phyloP scores from a whole-genome alignment of 352 stramenopile genomes.

The Phytophthora pini region DNA sequence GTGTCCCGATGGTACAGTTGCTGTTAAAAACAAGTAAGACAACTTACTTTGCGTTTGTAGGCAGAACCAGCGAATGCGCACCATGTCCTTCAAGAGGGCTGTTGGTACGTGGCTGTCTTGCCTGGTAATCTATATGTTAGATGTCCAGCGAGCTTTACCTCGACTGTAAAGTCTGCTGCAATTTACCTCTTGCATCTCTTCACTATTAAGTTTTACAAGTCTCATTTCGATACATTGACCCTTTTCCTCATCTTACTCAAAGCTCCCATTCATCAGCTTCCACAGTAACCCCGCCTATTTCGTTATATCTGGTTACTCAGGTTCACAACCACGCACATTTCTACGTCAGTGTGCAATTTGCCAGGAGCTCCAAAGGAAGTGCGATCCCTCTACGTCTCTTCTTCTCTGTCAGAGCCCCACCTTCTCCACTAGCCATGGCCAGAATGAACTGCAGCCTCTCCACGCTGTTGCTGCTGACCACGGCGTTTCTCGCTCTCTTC shows the following conservation, averaged over 20 bases:
- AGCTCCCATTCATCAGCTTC: not conserved
- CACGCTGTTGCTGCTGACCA: slow-evolving; percentile 20
- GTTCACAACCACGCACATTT: not conserved
- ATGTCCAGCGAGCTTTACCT: not conserved
- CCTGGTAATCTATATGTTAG: not conserved
- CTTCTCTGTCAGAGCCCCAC: not conserved
- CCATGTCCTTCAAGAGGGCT: not conserved
- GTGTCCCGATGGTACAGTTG: not conserved
- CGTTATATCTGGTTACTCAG: not conserved
- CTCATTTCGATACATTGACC: not conserved
- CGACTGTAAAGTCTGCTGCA: too few relatives aligned
- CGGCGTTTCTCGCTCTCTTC: slow-evolving; percentile 8
- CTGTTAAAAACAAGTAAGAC: too few relatives aligned
- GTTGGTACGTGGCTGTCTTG: not conserved
- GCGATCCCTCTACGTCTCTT: not conserved
- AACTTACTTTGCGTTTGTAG: too few relatives aligned
- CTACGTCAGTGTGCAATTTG: slow-evolving; percentile 3
- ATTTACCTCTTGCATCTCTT: too few relatives aligned
- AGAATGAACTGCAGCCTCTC: not conserved
- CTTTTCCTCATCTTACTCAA: not conserved
- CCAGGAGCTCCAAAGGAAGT: slow-evolving; percentile 6
- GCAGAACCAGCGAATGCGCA: not conserved
- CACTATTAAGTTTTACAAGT: not conserved
- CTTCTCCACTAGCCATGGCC: slow-evolving; percentile 4
- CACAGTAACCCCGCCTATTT: not conserved